Evolutionary conservation across 2,329 filamentous ascomycete species (phyloP).

Genomic region (Amauroascus niger): DNA sequence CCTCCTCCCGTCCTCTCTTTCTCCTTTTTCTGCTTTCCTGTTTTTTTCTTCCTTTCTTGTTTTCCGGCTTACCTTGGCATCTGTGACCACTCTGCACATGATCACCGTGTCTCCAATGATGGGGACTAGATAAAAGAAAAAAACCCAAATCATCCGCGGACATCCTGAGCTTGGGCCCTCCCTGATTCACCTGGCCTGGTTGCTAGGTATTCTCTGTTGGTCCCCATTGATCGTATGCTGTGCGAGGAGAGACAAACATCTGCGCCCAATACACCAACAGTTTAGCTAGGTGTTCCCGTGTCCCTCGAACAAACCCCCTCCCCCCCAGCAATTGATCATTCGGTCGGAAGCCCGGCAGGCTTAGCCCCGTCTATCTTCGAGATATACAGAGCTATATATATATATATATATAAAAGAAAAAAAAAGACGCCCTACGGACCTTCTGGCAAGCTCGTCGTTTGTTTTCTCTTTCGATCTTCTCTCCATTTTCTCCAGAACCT

Average conservation of each 20-base stretch:
- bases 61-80: background rate
- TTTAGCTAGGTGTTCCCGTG: background rate
- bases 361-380: background rate
- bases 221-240: conserved; percentile 9
- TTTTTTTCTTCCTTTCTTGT: background rate
- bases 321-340: conserved; percentile 3
- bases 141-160: conserved; percentile 7
- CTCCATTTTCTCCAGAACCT: background rate
- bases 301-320: too few species aligned
- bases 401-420: too few species aligned
- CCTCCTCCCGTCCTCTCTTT: background rate
- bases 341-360: conserved; percentile 3
- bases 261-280: conserved; percentile 5
- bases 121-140: conserved; percentile 5
- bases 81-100: conserved; percentile 6
- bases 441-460: background rate
- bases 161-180: conserved; percentile 6
- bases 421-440: background rate
- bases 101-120: background rate
- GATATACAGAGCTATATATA: background rate
- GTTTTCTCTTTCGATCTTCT: background rate
- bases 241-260: conserved; percentile 10
- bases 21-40: background rate
- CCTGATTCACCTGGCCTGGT: conserved; percentile 11
- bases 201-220: conserved; percentile 8